These are phyloP conservation scores for Nicotiana undulata DNA, from an alignment of 257 asterid genomes.

Conservation along the genomic window DNA sequence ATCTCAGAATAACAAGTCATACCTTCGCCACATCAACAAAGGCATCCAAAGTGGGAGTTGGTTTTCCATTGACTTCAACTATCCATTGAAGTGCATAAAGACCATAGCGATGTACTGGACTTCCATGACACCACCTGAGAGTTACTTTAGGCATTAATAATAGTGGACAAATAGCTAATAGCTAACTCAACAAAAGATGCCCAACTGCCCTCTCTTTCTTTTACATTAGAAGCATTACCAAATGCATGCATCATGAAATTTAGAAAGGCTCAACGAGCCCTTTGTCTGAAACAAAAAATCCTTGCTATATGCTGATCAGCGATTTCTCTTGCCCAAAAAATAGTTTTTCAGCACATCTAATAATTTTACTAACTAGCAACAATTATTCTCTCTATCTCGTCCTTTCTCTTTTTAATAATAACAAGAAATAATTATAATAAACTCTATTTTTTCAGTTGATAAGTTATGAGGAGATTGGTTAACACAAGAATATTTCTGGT, in stretches of 20 bases:
- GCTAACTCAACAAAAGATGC: not conserved
- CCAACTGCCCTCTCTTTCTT: not conserved
- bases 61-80: slow-evolving; percentile 90
- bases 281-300: not conserved
- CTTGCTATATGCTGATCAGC: not conserved
- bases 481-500: not conserved
- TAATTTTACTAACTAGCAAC: not conserved
- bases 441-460: not conserved
- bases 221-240: not conserved
- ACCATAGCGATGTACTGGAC: slow-evolving; percentile 92
- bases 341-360: not conserved
- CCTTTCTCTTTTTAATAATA: not conserved
- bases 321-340: not conserved
- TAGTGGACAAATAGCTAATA: not conserved
- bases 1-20: slow-evolving; percentile 1
- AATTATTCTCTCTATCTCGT: not conserved
- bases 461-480: not conserved
- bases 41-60: slow-evolving; percentile 84
- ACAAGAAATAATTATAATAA: not conserved
- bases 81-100: slow-evolving; percentile 96
- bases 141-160: not conserved
- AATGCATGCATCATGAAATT: not conserved
- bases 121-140: slow-evolving; percentile 97
- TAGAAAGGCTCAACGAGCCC: not conserved
- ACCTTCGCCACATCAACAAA: slow-evolving; percentile 87